phyloP scores from a whole-genome alignment of 129 eudicot genomes.

The Tagetes patula region DNA sequence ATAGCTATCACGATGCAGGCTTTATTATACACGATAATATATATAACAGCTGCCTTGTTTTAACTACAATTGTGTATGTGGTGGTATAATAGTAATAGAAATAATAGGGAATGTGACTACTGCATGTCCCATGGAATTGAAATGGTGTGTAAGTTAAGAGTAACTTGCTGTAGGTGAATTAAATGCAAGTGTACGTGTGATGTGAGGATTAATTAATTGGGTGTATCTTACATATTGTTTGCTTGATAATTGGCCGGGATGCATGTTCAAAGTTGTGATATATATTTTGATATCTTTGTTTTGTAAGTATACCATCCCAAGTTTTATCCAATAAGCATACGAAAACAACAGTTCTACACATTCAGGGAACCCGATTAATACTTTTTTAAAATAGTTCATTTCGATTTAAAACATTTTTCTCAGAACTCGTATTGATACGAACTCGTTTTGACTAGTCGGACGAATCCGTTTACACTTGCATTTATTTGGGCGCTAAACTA shows the following conservation, averaged over 20 bases:
- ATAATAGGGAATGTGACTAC: slow-evolving; percentile 23
- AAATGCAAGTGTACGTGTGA: slow-evolving; percentile 21
- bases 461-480: too few relatives aligned
- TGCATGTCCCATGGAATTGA: slow-evolving; percentile 20
- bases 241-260: neutral
- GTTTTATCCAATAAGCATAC: neutral
- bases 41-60: neutral
- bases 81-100: slow-evolving; percentile 20
- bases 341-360: too few relatives aligned
- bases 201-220: neutral
- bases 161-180: neutral
- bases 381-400: too few relatives aligned
- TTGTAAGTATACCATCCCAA: neutral
- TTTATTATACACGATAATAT: slow-evolving; percentile 4
- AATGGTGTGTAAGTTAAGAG: slow-evolving; percentile 11
- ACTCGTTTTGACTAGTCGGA: too few relatives aligned
- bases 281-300: neutral
- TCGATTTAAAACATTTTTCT: too few relatives aligned
- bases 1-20: neutral
- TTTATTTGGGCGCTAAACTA: too few relatives aligned
- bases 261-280: slow-evolving; percentile 14
- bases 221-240: slow-evolving; percentile 19
- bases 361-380: too few relatives aligned
- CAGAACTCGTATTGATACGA: too few relatives aligned
- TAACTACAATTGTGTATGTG: neutral